Conservation (phyloP, 139 green algal genomes). For the Tetraselmis chui region DNA sequence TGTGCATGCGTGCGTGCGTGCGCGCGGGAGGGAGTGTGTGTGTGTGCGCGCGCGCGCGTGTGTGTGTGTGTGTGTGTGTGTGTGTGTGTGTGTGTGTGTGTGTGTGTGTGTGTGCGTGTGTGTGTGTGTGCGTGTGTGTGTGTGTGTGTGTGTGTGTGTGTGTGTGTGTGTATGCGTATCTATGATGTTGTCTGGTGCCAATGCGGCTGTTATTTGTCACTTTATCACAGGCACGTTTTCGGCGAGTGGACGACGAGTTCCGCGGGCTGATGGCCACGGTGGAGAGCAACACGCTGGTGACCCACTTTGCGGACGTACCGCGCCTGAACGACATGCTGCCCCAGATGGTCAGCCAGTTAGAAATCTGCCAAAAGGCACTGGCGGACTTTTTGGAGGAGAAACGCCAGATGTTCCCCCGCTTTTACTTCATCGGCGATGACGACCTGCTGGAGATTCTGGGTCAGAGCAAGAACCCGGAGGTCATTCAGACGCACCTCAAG, state of each 20-base stretch:
- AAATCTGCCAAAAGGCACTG: conserved; percentile 72
- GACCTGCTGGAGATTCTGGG: conserved; percentile 81
- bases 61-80: too few species aligned
- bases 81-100: too few species aligned
- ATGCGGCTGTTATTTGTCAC: too few species aligned
- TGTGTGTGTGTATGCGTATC: too few species aligned
- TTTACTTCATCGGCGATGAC: conserved; percentile 86
- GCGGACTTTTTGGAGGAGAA: conserved; percentile 76
- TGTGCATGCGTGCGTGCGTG: too few species aligned
- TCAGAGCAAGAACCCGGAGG: conserved; percentile 55
- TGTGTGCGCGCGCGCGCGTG: too few species aligned
- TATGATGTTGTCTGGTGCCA: too few species aligned
- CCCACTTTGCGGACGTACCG: conserved; percentile 28
- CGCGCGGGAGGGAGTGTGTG: too few species aligned
- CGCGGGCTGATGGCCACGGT: conserved; percentile 42
- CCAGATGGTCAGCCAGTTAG: conserved; percentile 63
- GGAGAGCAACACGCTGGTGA: conserved; percentile 27
- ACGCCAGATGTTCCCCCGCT: conserved; percentile 54
- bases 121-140: too few species aligned
- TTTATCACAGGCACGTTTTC: background rate
- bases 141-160: too few species aligned
- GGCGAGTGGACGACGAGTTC: conserved; percentile 66
- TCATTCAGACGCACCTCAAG: conserved; percentile 79
- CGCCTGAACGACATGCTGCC: conserved; percentile 38
- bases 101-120: too few species aligned